A percentile compares a stretch with the other conserved stretches of the same genome.
Evolutionary conservation across 2,329 filamentous ascomycete species (phyloP).

Genomic region (Cyphellophora europaea): DNA sequence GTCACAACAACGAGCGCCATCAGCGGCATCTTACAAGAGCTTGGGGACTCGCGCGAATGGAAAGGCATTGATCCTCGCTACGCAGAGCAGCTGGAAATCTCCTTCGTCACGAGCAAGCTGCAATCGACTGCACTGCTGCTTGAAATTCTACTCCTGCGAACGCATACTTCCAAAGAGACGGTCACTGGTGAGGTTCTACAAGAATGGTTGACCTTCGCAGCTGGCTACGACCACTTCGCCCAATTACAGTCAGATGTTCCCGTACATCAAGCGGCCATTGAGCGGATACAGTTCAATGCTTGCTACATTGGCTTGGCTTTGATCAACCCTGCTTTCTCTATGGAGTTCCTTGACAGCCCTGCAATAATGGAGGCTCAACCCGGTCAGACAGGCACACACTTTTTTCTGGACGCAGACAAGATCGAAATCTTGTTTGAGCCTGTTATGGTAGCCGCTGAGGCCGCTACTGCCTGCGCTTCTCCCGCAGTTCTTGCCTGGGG

Average conservation of each 20-base stretch:
- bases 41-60: neutral
- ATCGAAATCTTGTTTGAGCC: conserved; percentile 65
- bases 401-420: conserved; percentile 56
- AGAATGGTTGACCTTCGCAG: conserved; percentile 68
- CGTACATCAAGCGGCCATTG: conserved; percentile 8
- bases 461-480: conserved; percentile 52
- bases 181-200: conserved; percentile 47
- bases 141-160: conserved; percentile 9
- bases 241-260: conserved; percentile 11
- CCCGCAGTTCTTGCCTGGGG: conserved; percentile 77
- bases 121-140: conserved; percentile 7
- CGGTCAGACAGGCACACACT: conserved; percentile 4
- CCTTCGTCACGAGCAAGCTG: conserved; percentile 7
- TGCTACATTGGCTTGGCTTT: conserved; percentile 5
- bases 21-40: neutral
- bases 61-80: neutral
- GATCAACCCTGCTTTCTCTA: conserved; percentile 10
- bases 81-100: conserved; percentile 3
- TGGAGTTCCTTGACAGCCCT: conserved; percentile 7
- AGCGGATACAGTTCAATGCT: conserved; percentile 5
- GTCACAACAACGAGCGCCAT: neutral
- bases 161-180: conserved; percentile 3
- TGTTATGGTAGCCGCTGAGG: conserved; percentile 51
- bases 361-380: conserved; percentile 7
- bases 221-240: conserved; percentile 19